Conservation (phyloP, 345 rosid species). For the Combretum micranthum region DNA sequence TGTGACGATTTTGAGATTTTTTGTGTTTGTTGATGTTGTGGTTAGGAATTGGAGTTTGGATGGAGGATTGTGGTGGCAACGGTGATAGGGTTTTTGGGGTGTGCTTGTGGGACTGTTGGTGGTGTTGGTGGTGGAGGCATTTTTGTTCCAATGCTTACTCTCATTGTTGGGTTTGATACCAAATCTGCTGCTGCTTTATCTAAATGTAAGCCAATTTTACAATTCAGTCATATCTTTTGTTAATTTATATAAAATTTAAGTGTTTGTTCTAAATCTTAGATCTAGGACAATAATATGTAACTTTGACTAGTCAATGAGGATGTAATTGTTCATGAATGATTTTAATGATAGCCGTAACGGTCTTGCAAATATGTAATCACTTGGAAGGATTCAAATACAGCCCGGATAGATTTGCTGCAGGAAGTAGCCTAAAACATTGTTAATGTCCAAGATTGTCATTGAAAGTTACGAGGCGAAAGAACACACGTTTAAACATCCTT, state of each 20-base stretch:
- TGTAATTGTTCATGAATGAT: too few species aligned
- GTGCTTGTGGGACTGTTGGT: slow-evolving; percentile 93
- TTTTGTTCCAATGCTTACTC: slow-evolving; percentile 93
- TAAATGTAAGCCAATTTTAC: slow-evolving; percentile 43
- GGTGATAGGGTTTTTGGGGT: slow-evolving; percentile 76
- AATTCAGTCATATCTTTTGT: not conserved
- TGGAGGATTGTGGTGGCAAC: slow-evolving; percentile 71
- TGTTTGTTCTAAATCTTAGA: too few species aligned
- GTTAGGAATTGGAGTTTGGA: slow-evolving; percentile 55
- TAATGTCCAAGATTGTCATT: too few species aligned
- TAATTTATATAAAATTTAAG: not conserved
- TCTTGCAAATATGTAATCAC: too few species aligned
- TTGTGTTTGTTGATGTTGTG: not conserved
- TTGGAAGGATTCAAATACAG: too few species aligned
- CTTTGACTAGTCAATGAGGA: too few species aligned
- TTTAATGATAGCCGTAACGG: too few species aligned
- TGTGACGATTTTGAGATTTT: not conserved
- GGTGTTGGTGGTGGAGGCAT: slow-evolving; percentile 99
- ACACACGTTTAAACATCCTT: too few species aligned
- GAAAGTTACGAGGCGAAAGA: too few species aligned
- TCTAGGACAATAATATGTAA: too few species aligned
- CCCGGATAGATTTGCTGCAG: too few species aligned
- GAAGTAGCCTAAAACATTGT: too few species aligned
- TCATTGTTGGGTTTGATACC: slow-evolving; percentile 82
- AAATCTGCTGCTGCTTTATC: slow-evolving; percentile 98